Evolutionary conservation across 805 yeast genomes (phyloP), one percentile per base, ranked within the genome.

Genomic region (Candida ficus): DNA sequence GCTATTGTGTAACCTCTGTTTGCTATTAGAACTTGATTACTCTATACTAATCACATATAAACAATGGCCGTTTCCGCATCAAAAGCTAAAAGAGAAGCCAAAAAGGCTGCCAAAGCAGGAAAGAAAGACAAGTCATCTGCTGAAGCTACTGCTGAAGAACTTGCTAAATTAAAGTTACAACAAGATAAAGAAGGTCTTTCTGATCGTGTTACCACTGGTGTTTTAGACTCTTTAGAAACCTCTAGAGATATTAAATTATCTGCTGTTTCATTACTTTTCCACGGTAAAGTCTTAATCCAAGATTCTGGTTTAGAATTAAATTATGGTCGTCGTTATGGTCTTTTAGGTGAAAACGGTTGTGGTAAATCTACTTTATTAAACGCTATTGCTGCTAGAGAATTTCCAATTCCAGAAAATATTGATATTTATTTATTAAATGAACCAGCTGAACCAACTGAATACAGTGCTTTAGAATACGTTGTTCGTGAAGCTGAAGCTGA

Each of bases 181-280:
- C 83, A 84, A 62, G 99, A 91, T 66, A 81, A 86, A 62, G 82
- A 89, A 57, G 99, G 99, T 53, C 60, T 91, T 43, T 87, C 96
- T 34, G 99, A 91, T 66, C 86, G 99, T 73, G 99, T 91, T 51
- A 85, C 91, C 53, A 91, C 99, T 33, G 99, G 99, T 75, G 99
- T 93, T 35, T 73, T 93, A 61, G 90, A 83, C 43, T 86, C 96
- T 39, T 72, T 93, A 61, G 76, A 64, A 31, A 90, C 97, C 22
- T 88, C 97, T 14, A 81, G 97, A 66, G 99, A 93, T 81, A 70
- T 93, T 60, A 93, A 93, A 70, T 63, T 91, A 56, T 80, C 91
- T 16, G 85, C 96, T 37, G 86, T 89, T 32, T 87, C 98, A 8
- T 73, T 91, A 52, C 77, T 89, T 52, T 93, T 93, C 82, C 99